Percentiles rank a stretch among this genome's conserved stretches.
Evolutionary conservation across 2,329 filamentous ascomycete genomes (phyloP).

Genomic region (Claviceps sp.): DNA sequence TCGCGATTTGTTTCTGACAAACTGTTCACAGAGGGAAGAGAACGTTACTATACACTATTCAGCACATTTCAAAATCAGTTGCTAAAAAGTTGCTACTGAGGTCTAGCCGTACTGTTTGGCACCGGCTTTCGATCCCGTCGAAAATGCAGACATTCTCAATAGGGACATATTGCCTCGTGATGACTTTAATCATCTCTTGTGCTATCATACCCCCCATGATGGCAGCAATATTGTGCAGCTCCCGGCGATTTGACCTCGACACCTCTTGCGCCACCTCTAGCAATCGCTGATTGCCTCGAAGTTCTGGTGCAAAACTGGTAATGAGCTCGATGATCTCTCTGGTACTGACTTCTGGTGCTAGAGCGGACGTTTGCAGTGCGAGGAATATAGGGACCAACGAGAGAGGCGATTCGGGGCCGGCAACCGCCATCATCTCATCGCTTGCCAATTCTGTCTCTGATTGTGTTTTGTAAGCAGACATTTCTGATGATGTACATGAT

Average conservation of each 20-base stretch:
- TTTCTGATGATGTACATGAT: not conserved
- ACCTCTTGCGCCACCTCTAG: conserved; percentile 49
- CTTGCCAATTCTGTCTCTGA: conserved; percentile 40
- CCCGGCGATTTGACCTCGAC: conserved; percentile 64
- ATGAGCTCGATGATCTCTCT: conserved; percentile 40
- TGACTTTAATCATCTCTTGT: conserved; percentile 92
- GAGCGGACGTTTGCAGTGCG: conserved; percentile 42
- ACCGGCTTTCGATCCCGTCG: conserved; percentile 52
- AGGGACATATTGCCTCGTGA: conserved; percentile 60
- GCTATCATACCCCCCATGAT: conserved; percentile 83
- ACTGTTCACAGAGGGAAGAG: too few species aligned
- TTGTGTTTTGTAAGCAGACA: conserved; percentile 1
- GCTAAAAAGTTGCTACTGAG: not conserved
- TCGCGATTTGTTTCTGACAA: too few species aligned
- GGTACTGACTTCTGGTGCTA: conserved; percentile 28
- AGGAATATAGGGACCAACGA: conserved; percentile 60
- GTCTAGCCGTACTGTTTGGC: conserved; percentile 39
- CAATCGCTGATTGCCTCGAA: conserved; percentile 36
- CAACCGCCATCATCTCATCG: conserved; percentile 37
- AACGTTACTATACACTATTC: not conserved
- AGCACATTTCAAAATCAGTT: too few species aligned
- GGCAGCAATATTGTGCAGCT: conserved; percentile 85
- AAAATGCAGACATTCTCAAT: conserved; percentile 60
- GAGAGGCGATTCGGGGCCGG: conserved; percentile 32
- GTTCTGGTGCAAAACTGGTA: conserved; percentile 30